Evolutionary conservation across 306 rosid genomes (phyloP).

Genomic region (Prunus persica): DNA sequence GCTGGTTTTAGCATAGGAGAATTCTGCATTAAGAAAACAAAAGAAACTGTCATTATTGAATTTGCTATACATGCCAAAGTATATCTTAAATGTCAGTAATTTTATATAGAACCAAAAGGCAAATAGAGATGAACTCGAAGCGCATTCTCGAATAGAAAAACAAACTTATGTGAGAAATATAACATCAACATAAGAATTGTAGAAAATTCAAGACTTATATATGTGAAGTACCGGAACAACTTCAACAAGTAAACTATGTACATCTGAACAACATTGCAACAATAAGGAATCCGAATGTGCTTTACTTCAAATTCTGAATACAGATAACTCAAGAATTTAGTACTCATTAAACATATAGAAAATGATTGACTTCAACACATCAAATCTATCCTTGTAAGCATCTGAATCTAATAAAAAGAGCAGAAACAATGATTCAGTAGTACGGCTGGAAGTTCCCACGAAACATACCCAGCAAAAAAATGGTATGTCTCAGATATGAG

Average conservation of each 20-base stretch:
- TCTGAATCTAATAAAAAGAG: neutral
- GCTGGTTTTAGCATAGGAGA: conserved; percentile 76
- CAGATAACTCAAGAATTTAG: neutral
- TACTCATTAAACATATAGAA: neutral
- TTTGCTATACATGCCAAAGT: no score
- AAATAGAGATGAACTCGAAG: neutral
- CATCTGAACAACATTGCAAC: neutral
- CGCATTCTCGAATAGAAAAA: neutral
- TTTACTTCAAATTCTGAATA: neutral
- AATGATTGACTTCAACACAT: neutral
- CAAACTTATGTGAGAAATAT: neutral
- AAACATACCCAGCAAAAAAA: neutral
- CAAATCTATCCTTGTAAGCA: neutral
- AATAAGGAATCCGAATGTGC: neutral
- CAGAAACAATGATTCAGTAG: neutral
- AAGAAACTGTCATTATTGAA: neutral
- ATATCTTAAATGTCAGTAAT: no score
- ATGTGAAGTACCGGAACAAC: no score
- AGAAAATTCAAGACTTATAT: no score
- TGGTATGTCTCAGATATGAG: neutral
- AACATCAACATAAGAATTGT: no score
- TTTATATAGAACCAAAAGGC: no score
- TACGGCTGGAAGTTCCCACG: neutral
- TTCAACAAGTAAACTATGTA: neutral
- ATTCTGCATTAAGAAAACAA: conserved; percentile 35